Conservation (phyloP, 768 basidiomycete species). For the Russula brevipes region DNA sequence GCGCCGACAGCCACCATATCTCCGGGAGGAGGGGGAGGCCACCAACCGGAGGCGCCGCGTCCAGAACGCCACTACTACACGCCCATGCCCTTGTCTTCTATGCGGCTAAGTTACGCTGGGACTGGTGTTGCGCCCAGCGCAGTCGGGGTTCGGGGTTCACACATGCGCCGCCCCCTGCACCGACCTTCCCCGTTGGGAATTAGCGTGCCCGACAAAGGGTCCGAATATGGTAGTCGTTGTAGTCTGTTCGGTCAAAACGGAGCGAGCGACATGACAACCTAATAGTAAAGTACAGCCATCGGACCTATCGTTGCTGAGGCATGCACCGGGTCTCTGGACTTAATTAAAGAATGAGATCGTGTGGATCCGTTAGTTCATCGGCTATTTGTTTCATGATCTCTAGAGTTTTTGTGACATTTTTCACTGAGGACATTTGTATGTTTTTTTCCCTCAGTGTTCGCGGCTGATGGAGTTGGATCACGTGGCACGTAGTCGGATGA, state of each 20-base stretch:
- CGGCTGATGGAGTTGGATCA: background rate
- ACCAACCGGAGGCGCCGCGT: background rate
- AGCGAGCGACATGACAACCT: background rate
- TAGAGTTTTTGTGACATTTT: background rate
- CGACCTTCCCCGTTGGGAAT: background rate
- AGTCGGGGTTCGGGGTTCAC: background rate
- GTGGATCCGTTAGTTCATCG: too few species aligned
- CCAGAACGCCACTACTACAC: too few species aligned
- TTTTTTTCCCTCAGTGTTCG: background rate
- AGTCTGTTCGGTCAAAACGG: background rate
- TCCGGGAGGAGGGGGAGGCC: too few species aligned
- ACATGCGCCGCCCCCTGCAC: background rate
- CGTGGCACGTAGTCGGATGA: background rate
- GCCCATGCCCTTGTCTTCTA: background rate
- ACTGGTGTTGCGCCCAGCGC: background rate
- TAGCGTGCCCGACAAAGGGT: background rate
- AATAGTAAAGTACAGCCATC: background rate
- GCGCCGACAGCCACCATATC: background rate
- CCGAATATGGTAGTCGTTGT: slow-evolving; percentile 11
- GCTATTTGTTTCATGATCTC: background rate
- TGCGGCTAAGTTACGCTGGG: background rate
- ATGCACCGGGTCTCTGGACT: slow-evolving; percentile 1
- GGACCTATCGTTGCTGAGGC: background rate
- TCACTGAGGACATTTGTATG: background rate
- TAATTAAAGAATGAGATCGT: background rate